Percentiles rank a stretch among this genome's conserved stretches.
Evolutionary conservation across 2,329 filamentous ascomycete genomes (phyloP).

Genomic region (Pyrenophora tritici-repentis): DNA sequence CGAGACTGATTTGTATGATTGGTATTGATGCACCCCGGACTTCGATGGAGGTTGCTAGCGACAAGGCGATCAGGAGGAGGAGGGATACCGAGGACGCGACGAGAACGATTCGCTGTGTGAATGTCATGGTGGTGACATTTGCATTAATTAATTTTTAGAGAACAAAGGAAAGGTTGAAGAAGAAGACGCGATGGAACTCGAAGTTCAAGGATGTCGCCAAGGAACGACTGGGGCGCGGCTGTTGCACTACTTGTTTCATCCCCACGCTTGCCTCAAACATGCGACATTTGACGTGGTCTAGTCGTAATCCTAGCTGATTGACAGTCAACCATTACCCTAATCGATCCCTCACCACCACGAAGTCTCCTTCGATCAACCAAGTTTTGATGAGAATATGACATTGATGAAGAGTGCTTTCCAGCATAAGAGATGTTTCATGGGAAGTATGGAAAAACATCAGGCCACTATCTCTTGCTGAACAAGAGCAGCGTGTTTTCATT

Average conservation of each 20-base stretch:
- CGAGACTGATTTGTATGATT: constrained; percentile 29
- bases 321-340: too few species aligned
- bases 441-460: too few species aligned
- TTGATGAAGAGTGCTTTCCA: too few species aligned
- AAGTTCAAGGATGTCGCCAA: constrained; percentile 9
- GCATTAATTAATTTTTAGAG: not conserved
- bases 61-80: constrained; percentile 37
- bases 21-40: constrained; percentile 30
- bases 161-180: not conserved
- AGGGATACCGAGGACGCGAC: constrained; percentile 31
- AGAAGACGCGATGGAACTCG: not conserved
- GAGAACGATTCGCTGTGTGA: constrained; percentile 26
- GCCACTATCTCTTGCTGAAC: too few species aligned
- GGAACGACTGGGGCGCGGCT: constrained; percentile 11
- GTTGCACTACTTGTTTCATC: constrained; percentile 29
- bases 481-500: too few species aligned
- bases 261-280: constrained; percentile 5
- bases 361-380: too few species aligned
- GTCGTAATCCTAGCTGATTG: too few species aligned
- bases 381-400: too few species aligned
- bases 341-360: too few species aligned
- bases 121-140: constrained; percentile 24
- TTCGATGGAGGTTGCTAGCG: constrained; percentile 36
- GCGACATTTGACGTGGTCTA: not conserved
- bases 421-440: too few species aligned